Percentiles rank a stretch among this genome's conserved stretches.
Evolutionary conservation across 2,329 filamentous ascomycete species (phyloP).

Genomic region (Alternaria burnsii): DNA sequence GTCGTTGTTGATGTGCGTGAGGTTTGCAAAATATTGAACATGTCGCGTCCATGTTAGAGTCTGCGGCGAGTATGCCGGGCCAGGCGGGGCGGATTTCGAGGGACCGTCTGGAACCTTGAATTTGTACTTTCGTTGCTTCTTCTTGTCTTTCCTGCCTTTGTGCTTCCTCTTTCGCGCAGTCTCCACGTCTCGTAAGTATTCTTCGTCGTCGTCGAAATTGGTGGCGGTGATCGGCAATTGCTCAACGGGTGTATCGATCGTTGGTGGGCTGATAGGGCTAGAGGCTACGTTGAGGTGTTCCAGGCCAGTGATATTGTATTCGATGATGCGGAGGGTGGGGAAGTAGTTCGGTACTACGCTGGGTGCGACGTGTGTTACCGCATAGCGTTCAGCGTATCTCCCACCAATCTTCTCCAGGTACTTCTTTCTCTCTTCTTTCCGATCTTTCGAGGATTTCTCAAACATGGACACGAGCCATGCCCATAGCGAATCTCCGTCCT

Average conservation of each 20-base stretch:
- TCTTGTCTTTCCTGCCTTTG: conserved; percentile 59
- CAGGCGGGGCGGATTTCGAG: conserved; percentile 75
- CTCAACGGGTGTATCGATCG: neutral
- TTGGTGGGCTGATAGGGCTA: conserved; percentile 1
- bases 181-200: conserved; percentile 53
- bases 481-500: conserved; percentile 31
- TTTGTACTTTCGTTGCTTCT: conserved; percentile 53
- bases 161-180: conserved; percentile 57
- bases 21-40: conserved; percentile 91
- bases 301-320: conserved; percentile 89
- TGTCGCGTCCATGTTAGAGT: conserved; percentile 80
- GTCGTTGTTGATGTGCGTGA: conserved; percentile 88
- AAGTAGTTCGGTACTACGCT: conserved; percentile 95
- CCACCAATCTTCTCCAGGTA: conserved; percentile 77
- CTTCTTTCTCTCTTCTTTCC: conserved; percentile 60
- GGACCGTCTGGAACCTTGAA: conserved; percentile 73
- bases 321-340: conserved; percentile 85
- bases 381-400: conserved; percentile 83
- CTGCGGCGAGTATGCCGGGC: conserved; percentile 90
- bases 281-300: conserved; percentile 56
- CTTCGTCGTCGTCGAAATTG: conserved; percentile 35
- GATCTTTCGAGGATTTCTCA: conserved; percentile 21
- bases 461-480: conserved; percentile 28
- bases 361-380: conserved; percentile 79
- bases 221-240: conserved; percentile 19